These are phyloP conservation scores for Lipomyces starkeyi DNA, from an alignment of 805 yeast species.

Conservation along the genomic window DNA sequence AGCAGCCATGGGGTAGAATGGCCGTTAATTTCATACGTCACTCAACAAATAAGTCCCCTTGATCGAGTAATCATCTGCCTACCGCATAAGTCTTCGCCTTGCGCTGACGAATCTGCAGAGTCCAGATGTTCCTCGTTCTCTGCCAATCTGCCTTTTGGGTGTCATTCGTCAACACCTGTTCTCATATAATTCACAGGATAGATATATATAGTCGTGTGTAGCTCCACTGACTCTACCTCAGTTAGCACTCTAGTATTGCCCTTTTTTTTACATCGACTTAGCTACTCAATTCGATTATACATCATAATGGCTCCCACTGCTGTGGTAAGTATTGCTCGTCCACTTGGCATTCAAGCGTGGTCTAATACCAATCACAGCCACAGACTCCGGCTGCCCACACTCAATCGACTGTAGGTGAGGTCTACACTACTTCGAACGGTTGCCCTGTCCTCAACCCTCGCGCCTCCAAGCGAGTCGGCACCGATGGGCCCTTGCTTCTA, in stretches of 20 bases:
- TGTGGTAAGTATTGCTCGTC: not conserved
- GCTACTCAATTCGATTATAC: not conserved
- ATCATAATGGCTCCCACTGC: conserved; percentile 28
- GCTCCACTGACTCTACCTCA: too few species aligned
- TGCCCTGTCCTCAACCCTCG: conserved; percentile 62
- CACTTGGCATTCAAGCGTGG: not conserved
- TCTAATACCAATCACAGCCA: not conserved
- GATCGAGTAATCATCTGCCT: too few species aligned
- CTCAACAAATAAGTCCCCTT: too few species aligned
- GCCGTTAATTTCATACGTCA: too few species aligned
- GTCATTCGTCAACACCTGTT: too few species aligned
- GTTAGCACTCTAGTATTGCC: too few species aligned
- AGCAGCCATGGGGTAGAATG: too few species aligned
- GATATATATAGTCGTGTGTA: not conserved
- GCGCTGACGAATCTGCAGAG: too few species aligned
- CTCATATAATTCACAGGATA: too few species aligned
- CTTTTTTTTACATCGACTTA: not conserved
- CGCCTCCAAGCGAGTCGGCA: conserved; percentile 60
- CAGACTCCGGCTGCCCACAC: conserved; percentile 5
- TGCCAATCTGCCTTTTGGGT: too few species aligned
- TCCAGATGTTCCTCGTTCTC: too few species aligned
- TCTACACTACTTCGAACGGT: conserved; percentile 60
- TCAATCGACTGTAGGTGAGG: conserved; percentile 15
- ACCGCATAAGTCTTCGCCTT: too few species aligned
- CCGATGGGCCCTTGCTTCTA: conserved; percentile 60